phyloP scores from a whole-genome alignment of 2,329 filamentous ascomycete genomes.

The Stagonosporopsis rhizophila region DNA sequence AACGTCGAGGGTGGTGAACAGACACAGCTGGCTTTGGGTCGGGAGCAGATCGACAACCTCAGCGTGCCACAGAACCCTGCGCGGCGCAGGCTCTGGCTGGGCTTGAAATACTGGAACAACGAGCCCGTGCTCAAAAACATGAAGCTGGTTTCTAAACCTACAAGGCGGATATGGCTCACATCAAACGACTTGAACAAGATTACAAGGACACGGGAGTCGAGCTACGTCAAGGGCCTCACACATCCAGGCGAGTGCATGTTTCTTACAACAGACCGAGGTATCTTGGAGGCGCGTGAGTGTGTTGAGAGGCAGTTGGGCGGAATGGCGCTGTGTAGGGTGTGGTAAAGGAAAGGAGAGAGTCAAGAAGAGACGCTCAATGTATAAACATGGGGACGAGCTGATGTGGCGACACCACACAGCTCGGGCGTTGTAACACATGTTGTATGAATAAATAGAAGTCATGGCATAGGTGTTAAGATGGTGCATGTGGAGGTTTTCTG shows the following conservation, averaged over 20 bases:
- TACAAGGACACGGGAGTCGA: constrained; percentile 70
- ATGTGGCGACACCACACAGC: constrained; percentile 9
- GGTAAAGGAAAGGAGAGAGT: constrained; percentile 24
- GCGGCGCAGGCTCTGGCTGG: constrained; percentile 80
- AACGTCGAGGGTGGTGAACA: constrained; percentile 12
- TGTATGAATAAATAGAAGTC: constrained; percentile 20
- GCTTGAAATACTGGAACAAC: constrained; percentile 88
- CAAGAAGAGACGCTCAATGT: neutral
- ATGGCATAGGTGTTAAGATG: constrained; percentile 1
- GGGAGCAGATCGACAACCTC: constrained; percentile 33
- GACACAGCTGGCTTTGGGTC: constrained; percentile 23
- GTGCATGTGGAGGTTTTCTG: constrained; percentile 1
- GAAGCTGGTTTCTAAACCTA: constrained; percentile 74
- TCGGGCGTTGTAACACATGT: constrained; percentile 21
- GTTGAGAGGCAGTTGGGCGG: constrained; percentile 83
- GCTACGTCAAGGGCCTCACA: constrained; percentile 74
- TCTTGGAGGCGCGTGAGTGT: constrained; percentile 83
- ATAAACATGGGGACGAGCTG: neutral
- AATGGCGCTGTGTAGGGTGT: constrained; percentile 74
- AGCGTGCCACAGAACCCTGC: constrained; percentile 67
- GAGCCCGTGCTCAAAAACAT: constrained; percentile 77
- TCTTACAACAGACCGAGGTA: constrained; percentile 75
- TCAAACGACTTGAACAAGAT: constrained; percentile 68
- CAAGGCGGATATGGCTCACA: constrained; percentile 71
- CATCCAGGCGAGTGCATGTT: constrained; percentile 84